Percentiles rank a stretch among this genome's conserved stretches.
These are phyloP conservation scores for Dimocarpus longan DNA, from an alignment of 345 rosid genomes.

Conservation along the genomic window DNA sequence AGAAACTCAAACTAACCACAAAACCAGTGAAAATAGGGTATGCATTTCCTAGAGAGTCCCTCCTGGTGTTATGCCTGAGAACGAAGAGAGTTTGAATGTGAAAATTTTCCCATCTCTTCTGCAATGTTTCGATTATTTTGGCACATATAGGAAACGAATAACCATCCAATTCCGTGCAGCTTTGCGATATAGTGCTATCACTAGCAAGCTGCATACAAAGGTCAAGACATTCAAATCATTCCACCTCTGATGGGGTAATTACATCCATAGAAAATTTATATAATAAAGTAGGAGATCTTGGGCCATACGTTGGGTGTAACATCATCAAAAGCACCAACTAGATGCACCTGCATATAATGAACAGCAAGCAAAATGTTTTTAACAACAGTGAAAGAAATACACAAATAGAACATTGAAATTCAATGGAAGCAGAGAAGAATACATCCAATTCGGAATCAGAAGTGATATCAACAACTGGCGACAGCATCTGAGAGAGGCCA, in stretches of 20 bases:
- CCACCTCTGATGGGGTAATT: constrained; percentile 13
- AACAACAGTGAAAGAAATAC: neutral
- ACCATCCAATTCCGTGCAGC: constrained; percentile 42
- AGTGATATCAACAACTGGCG: constrained; percentile 39
- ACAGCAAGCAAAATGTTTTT: neutral
- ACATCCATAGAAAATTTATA: constrained; percentile 24
- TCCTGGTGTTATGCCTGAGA: constrained; percentile 75
- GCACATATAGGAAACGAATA: constrained; percentile 68
- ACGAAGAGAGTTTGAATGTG: constrained; percentile 62
- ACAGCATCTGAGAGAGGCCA: constrained; percentile 76
- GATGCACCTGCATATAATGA: constrained; percentile 67
- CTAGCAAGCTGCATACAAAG: constrained; percentile 56
- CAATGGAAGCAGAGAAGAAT: constrained; percentile 14
- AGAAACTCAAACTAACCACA: constrained; percentile 50
- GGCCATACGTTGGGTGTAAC: constrained; percentile 53
- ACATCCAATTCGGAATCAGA: constrained; percentile 69
- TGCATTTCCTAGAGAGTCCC: constrained; percentile 59
- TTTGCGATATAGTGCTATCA: constrained; percentile 24
- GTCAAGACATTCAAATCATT: constrained; percentile 36
- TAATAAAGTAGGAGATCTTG: constrained; percentile 21
- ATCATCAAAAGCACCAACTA: constrained; percentile 87
- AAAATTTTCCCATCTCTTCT: constrained; percentile 67
- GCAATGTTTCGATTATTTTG: constrained; percentile 66
- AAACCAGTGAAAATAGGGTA: constrained; percentile 72
- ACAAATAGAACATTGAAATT: neutral